These are phyloP conservation scores for Guyanaporus albipodus DNA, from an alignment of 768 basidiomycete species.

Conservation along the genomic window DNA sequence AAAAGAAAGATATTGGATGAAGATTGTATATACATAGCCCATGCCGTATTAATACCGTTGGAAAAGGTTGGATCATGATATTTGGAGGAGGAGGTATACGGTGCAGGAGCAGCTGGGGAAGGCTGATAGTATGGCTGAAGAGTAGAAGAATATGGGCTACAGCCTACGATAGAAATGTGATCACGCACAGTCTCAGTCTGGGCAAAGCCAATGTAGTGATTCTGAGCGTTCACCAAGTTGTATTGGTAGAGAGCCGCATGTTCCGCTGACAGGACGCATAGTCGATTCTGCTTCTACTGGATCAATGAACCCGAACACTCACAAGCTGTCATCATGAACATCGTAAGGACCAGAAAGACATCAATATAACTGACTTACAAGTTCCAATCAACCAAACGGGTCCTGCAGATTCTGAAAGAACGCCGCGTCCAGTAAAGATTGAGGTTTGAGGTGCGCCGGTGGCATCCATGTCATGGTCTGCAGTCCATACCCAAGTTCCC, in stretches of 20 bases:
- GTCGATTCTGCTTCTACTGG: not conserved
- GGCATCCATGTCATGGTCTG: constrained; percentile 62
- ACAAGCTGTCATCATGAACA: constrained; percentile 23
- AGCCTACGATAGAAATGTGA: not conserved
- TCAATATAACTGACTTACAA: constrained; percentile 22
- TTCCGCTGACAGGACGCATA: constrained; percentile 32
- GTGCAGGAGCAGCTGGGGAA: constrained; percentile 38
- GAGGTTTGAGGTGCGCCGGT: constrained; percentile 46
- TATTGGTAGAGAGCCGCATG: constrained; percentile 49
- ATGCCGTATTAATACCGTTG: not conserved
- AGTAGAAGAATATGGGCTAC: no score
- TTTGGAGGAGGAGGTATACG: constrained; percentile 33
- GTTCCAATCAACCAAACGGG: constrained; percentile 84
- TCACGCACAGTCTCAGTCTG: constrained; percentile 48
- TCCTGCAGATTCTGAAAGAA: constrained; percentile 69
- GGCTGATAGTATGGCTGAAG: constrained; percentile 18
- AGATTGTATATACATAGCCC: constrained; percentile 22
- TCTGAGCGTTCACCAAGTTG: constrained; percentile 37
- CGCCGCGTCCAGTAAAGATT: constrained; percentile 64
- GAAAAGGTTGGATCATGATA: constrained; percentile 39
- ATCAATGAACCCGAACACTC: not conserved
- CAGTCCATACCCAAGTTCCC: constrained; percentile 79
- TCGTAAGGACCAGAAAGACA: no score
- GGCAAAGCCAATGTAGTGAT: constrained; percentile 48
- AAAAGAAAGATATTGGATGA: constrained; percentile 43